Conservation (phyloP, 139 green algal species). For the Chlorella sp. region DNA sequence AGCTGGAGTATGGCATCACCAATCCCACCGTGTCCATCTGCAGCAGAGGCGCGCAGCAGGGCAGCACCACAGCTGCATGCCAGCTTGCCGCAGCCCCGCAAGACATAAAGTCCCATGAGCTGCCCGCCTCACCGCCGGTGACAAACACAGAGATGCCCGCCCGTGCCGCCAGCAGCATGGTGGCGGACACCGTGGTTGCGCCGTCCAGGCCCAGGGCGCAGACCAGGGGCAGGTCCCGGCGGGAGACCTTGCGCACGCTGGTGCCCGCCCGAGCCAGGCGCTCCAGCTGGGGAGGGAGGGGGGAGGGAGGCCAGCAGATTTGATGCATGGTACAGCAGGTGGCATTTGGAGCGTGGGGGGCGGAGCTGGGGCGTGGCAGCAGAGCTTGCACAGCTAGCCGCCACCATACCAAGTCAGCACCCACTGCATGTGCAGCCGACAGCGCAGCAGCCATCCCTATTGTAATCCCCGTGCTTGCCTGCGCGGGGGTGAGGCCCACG, state of each 20-base stretch:
- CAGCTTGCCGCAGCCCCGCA: constrained; percentile 9
- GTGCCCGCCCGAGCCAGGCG: constrained; percentile 53
- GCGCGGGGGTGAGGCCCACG: constrained; percentile 65
- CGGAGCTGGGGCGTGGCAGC: too few relatives aligned
- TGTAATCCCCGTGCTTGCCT: too few relatives aligned
- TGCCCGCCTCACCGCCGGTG: constrained; percentile 59
- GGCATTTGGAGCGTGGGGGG: too few relatives aligned
- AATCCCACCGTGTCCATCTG: constrained; percentile 29
- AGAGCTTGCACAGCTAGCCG: too few relatives aligned
- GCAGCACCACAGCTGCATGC: constrained; percentile 50
- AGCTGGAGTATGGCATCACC: neutral
- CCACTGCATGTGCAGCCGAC: too few relatives aligned
- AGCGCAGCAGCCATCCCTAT: too few relatives aligned
- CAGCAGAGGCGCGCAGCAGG: neutral
- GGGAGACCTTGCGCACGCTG: constrained; percentile 80
- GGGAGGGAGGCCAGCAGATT: too few relatives aligned
- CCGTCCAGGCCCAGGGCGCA: constrained; percentile 74
- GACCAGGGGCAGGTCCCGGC: constrained; percentile 85
- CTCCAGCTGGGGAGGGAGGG: constrained; percentile 44
- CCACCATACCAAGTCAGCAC: too few relatives aligned
- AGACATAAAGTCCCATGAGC: too few relatives aligned
- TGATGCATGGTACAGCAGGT: too few relatives aligned
- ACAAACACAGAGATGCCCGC: constrained; percentile 89
- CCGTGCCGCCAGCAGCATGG: constrained; percentile 88
- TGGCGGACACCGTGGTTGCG: constrained; percentile 96